Evolutionary conservation across 2,329 filamentous ascomycete species (phyloP), one percentile per base, ranked within the genome.

Genomic region (Berkeleyomyces rouxiae): DNA sequence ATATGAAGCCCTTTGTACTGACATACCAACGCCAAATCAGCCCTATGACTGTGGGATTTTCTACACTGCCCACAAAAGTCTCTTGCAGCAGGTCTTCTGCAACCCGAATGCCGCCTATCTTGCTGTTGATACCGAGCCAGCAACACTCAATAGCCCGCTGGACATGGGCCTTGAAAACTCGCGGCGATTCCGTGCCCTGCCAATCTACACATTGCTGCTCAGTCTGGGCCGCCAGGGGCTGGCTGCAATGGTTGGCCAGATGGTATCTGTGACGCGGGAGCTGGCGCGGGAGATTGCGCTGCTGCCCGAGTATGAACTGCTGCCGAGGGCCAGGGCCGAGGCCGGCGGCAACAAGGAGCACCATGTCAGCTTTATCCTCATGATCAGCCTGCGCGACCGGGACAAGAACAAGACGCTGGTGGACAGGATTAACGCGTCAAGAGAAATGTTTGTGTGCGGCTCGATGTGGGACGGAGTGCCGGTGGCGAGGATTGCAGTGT

Each of bases 31-130:
- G 16, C 60, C 49, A 58, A 36, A 16, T 4, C 61, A 84, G 79
- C 91, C 92, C 0, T 96, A 96, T 69, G 92, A 96, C 72, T 91
- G 86, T 68, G 92, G 91, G 51, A 86, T 96, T 73, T 95, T 96
- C 78, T 82, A 95, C 68, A 89, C 85, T 60, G 82, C 83, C 16
- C 81, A 87, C 66, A 68, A 73, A 2, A 75, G 82, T 10, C 79
- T 86, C 0, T 76, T 74, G 62, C 71, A 78, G 39, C 73, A 79
- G 3, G 84, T 90, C 7, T 95, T 92, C 73, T 79, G 82, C 65
- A 96, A 96, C 72, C 83, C 88, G 40, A 91, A 91, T 70, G 91
- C 92, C 2, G 87, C 85, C 1, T 96, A 96, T 70, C 81, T 96
- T 55, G 74, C 74, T 7, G 72, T 73, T 23, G 36, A 37, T 36